Evolutionary conservation across 2,329 filamentous ascomycete species (phyloP).

Genomic region (Stylonectria norvegica): DNA sequence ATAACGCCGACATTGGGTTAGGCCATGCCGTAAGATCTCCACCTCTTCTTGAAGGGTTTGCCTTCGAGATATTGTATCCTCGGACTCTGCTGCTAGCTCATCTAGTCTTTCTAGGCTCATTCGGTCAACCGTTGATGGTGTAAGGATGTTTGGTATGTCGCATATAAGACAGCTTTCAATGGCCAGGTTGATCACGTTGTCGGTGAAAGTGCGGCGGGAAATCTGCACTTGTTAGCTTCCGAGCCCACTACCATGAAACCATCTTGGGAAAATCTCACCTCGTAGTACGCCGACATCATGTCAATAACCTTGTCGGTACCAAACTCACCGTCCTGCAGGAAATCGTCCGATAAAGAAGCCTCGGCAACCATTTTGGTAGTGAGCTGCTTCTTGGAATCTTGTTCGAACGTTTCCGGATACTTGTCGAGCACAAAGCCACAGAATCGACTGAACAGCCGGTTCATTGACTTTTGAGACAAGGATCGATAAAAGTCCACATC

Average conservation of each 20-base stretch:
- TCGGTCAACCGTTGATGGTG: constrained; percentile 30
- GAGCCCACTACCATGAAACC: not conserved
- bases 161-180: constrained; percentile 47
- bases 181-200: constrained; percentile 47
- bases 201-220: constrained; percentile 42
- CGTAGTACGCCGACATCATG: constrained; percentile 43
- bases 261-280: constrained; percentile 26
- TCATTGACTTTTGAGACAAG: constrained; percentile 3
- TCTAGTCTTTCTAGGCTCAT: not conserved
- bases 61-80: constrained; percentile 5
- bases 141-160: constrained; percentile 41
- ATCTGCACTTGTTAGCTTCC: constrained; percentile 28
- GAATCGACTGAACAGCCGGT: constrained; percentile 15
- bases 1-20: constrained; percentile 7
- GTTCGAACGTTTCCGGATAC: constrained; percentile 22
- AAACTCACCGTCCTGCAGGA: constrained; percentile 27
- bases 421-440: constrained; percentile 2
- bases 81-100: not conserved
- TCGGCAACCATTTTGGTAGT: constrained; percentile 4
- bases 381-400: not conserved
- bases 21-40: constrained; percentile 7
- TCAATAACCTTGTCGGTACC: constrained; percentile 41
- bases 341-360: constrained; percentile 5
- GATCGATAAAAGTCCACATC: constrained; percentile 31
- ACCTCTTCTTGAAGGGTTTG: constrained; percentile 10